Percentiles rank a stretch among this genome's conserved stretches.
phyloP scores from a whole-genome alignment of 495 filamentous ascomycete species.

The Gamarada debralockiae region DNA sequence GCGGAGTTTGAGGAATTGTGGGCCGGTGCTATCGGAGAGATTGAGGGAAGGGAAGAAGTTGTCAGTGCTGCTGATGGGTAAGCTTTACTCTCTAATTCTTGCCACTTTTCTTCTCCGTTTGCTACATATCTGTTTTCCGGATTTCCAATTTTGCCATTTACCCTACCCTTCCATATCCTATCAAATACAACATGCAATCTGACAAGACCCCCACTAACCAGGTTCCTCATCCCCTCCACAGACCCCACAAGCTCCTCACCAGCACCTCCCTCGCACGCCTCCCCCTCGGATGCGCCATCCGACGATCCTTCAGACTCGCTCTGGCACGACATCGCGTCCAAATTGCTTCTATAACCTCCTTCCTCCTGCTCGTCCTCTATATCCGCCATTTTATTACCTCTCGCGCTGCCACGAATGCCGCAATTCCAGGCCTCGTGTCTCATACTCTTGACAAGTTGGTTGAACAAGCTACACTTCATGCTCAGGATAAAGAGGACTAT shows the following conservation, averaged over 20 bases:
- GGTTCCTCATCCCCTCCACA: slow-evolving; percentile 61
- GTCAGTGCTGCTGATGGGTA: slow-evolving; percentile 68
- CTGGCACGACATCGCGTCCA: slow-evolving; percentile 92
- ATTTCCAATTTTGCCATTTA: not conserved
- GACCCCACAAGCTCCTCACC: slow-evolving; percentile 59
- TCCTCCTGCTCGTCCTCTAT: slow-evolving; percentile 50
- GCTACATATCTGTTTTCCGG: not conserved
- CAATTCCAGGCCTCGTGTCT: slow-evolving; percentile 75
- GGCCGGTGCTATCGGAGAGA: slow-evolving; percentile 80
- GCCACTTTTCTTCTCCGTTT: slow-evolving; percentile 33
- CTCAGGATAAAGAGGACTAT: slow-evolving; percentile 54
- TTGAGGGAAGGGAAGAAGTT: slow-evolving; percentile 79
- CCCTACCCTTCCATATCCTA: slow-evolving; percentile 1
- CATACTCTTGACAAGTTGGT: slow-evolving; percentile 79
- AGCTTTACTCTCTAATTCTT: slow-evolving; percentile 36
- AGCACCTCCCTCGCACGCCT: slow-evolving; percentile 83
- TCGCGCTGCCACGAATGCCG: slow-evolving; percentile 57
- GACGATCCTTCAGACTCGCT: slow-evolving; percentile 84
- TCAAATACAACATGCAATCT: slow-evolving; percentile 12
- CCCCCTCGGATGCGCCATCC: slow-evolving; percentile 82
- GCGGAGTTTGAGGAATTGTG: slow-evolving; percentile 92
- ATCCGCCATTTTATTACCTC: slow-evolving; percentile 50
- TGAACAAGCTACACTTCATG: slow-evolving; percentile 71
- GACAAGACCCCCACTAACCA: slow-evolving; percentile 63
- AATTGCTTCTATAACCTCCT: slow-evolving; percentile 65